Percentiles rank a stretch among this genome's conserved stretches.
Evolutionary conservation across 1,284 basidiomycete genomes (phyloP).

Genomic region (Tylopilus sp.): DNA sequence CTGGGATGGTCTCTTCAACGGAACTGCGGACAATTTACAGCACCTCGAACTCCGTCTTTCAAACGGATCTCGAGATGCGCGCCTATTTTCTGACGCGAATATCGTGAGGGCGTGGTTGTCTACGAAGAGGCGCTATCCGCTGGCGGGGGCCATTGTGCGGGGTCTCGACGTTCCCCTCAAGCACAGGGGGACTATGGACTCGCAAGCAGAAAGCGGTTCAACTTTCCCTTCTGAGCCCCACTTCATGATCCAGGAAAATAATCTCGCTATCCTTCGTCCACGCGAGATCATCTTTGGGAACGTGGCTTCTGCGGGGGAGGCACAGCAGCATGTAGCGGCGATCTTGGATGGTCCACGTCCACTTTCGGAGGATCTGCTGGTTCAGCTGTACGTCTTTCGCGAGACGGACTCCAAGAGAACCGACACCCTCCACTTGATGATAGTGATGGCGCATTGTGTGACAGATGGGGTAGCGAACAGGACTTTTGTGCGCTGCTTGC

Average conservation of each 20-base stretch:
- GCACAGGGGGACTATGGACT: neutral
- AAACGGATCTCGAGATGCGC: constrained; percentile 9
- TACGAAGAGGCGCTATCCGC: constrained; percentile 20
- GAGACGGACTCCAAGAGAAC: neutral
- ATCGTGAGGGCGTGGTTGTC: constrained; percentile 19
- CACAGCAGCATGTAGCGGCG: neutral
- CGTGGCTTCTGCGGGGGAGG: constrained; percentile 14
- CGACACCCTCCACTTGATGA: neutral
- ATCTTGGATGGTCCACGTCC: constrained; percentile 11
- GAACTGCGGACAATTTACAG: constrained; percentile 12
- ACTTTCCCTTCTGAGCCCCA: neutral
- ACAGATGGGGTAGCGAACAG: neutral
- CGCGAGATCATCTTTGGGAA: constrained; percentile 7
- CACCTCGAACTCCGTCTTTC: constrained; percentile 11
- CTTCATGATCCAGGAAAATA: constrained; percentile 21
- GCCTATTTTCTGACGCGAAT: constrained; percentile 15
- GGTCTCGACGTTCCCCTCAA: neutral
- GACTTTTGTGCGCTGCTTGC: constrained; percentile 31
- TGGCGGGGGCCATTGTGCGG: constrained; percentile 13
- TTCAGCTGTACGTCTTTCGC: constrained; percentile 5
- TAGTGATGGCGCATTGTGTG: neutral
- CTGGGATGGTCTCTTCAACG: constrained; percentile 12
- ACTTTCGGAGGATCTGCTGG: constrained; percentile 22
- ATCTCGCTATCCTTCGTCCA: constrained; percentile 13
- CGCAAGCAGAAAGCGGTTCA: neutral